Evolutionary conservation across 177 flowering plant species (phyloP).

Genomic region (Vitis hybrid): DNA sequence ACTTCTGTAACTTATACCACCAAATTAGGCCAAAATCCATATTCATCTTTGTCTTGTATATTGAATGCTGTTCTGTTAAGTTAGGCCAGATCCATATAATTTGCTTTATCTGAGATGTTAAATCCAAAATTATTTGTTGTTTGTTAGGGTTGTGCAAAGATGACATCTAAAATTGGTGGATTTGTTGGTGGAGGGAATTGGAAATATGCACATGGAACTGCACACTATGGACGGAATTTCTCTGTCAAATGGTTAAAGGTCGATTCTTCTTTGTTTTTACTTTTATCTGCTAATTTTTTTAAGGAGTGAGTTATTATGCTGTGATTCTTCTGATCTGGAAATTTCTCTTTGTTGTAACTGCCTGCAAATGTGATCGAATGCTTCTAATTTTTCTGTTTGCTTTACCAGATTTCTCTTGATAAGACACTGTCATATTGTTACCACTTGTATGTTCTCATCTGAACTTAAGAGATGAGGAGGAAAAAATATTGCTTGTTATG

Average conservation of each 20-base stretch:
- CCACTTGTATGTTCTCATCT: no score
- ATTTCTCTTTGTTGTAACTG: no score
- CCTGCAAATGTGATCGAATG: no score
- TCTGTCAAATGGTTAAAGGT: conserved; percentile 97
- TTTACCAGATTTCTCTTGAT: no score
- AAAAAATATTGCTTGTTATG: no score
- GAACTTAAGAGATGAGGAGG: no score
- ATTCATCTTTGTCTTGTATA: background rate
- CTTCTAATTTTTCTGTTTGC: no score
- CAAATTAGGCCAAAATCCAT: background rate
- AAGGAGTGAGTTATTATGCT: background rate
- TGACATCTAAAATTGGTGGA: conserved; percentile 97
- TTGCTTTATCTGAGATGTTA: background rate
- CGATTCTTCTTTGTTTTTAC: conserved; percentile 6
- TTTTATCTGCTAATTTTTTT: background rate
- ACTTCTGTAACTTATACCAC: background rate
- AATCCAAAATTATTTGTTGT: conserved; percentile 9
- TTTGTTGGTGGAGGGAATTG: conserved; percentile 90
- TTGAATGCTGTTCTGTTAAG: no score
- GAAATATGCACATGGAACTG: conserved; percentile 98
- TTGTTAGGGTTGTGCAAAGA: conserved; percentile 94
- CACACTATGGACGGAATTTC: conserved; percentile 98
- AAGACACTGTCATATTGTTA: no score
- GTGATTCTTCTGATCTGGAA: no score
- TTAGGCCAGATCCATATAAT: background rate